Percentiles rank a stretch among this genome's conserved stretches.
These are phyloP conservation scores for Stachybotrys chlorohalonatus DNA, from an alignment of 2,329 filamentous ascomycete species.

Conservation along the genomic window DNA sequence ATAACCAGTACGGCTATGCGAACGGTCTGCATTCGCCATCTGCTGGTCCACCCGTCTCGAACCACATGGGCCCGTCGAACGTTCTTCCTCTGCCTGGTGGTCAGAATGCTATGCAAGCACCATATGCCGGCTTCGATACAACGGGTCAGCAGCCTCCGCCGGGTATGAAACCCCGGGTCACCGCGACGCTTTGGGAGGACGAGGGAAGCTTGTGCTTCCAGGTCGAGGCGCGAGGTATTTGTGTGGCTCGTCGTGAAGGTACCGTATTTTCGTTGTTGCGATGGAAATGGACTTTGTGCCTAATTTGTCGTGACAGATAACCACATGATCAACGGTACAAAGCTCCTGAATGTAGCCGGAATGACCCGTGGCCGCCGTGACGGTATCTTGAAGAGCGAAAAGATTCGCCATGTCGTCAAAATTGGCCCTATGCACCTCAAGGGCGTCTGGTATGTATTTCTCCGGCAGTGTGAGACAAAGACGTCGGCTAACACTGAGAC, in stretches of 20 bases:
- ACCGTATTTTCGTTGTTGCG: slow-evolving; percentile 5
- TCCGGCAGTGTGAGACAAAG: slow-evolving; percentile 9
- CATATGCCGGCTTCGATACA: slow-evolving; percentile 59
- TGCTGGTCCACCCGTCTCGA: slow-evolving; percentile 55
- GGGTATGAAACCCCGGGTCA: slow-evolving; percentile 93
- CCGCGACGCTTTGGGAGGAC: slow-evolving; percentile 95
- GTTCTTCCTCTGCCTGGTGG: slow-evolving; percentile 63
- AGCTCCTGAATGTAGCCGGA: slow-evolving; percentile 90
- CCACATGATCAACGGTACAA: slow-evolving; percentile 99
- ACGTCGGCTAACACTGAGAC: slow-evolving; percentile 9
- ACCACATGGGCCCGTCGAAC: slow-evolving; percentile 54
- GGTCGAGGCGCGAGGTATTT: slow-evolving; percentile 92
- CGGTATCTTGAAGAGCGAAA: slow-evolving; percentile 96
- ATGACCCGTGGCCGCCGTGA: slow-evolving; percentile 96
- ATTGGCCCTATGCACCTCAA: slow-evolving; percentile 99
- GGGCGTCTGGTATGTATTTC: slow-evolving; percentile 72
- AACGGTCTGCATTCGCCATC: slow-evolving; percentile 73
- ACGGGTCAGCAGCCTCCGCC: slow-evolving; percentile 89
- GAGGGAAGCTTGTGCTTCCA: slow-evolving; percentile 97
- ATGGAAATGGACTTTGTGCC: background rate
- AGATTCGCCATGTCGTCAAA: slow-evolving; percentile 93
- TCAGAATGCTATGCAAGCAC: slow-evolving; percentile 33
- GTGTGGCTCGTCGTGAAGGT: slow-evolving; percentile 91
- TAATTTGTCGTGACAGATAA: slow-evolving; percentile 54
- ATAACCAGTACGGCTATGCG: slow-evolving; percentile 61